Base-by-base conservation (phyloP, 2,329 filamentous ascomycete genomes). In the Plenodomus biglobosus region DNA sequence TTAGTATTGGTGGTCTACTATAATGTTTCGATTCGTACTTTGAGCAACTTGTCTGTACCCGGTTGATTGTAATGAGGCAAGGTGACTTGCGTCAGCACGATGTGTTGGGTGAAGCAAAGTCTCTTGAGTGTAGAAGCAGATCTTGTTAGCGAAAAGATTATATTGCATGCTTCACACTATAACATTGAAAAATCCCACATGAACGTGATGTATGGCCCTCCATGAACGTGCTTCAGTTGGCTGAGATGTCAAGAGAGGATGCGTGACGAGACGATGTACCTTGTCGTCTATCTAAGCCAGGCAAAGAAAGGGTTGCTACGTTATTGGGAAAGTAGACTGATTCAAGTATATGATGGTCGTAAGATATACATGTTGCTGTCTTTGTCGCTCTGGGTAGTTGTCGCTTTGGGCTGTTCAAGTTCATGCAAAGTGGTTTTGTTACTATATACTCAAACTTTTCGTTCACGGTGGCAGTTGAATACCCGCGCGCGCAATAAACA, bases 61-160 rank as follows among this genome's bases (percentile, higher is more conserved):
- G 21, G 53, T 36, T 38, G 48, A 42, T 48, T 49, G 52, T 38
- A 46, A 49, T 46, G 24, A 37, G 43, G 52, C 46, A 42, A 43
- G 47, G 40, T 48, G 52, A 47, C 40, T 56, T 54, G 53, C 55
- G 52, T 42, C 53, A 50, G 55, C 48, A 22, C 39, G 39, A 38
- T 35, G 38, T 46, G 52, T 50, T 53, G 52, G 52, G 50, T 52
- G 48, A 38, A 44, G 52, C 50, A 52, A 51, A 54, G 47, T 55
- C 27, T 32, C 27, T 53, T 48, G 54, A 56, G 53, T 52, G 56
- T 60, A 50, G 63, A 63, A 35, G 51, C 58, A 60, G 51, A 52
- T 68, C 64, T 70, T 70, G 58, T 68, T 69, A 71, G 63, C 64
- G 56, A 55, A 62, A 66, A 63, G 53, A 62, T 60, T 63, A 56